A percentile compares a stretch with the other conserved stretches of the same genome.
Evolutionary conservation across 2,329 filamentous ascomycete species (phyloP).

Genomic region (Venturia aucupariae): DNA sequence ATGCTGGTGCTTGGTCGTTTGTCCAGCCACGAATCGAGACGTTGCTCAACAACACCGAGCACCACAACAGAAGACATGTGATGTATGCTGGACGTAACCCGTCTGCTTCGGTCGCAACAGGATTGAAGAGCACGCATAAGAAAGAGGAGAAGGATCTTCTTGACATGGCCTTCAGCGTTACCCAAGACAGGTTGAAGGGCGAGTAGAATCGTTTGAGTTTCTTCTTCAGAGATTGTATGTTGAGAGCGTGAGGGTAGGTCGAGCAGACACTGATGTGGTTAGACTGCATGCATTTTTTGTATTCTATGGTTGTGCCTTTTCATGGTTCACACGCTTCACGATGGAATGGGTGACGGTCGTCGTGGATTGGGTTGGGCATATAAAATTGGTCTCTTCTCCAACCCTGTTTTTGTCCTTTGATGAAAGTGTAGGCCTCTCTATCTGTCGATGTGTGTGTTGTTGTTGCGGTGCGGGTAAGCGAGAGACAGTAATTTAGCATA

Average conservation of each 20-base stretch:
- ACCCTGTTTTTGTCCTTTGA: neutral
- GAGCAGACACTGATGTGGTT: neutral
- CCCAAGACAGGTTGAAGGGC: constrained; percentile 58
- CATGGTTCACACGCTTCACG: neutral
- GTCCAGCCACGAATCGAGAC: constrained; percentile 97
- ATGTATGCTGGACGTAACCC: constrained; percentile 95
- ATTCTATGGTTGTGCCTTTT: neutral
- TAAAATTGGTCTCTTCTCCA: neutral
- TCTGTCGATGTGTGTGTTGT: neutral
- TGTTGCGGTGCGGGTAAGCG: neutral
- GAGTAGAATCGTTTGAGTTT: constrained; percentile 32
- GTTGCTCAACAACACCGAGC: constrained; percentile 80
- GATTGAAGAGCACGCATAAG: constrained; percentile 75
- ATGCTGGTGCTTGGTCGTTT: constrained; percentile 94
- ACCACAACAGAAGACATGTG: constrained; percentile 90
- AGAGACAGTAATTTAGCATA: no score
- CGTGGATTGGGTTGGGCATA: neutral
- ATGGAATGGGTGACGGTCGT: neutral
- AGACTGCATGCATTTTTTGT: neutral
- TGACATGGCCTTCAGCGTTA: constrained; percentile 52
- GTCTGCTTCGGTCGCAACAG: constrained; percentile 87
- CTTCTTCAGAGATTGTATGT: neutral
- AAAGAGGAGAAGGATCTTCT: constrained; percentile 89
- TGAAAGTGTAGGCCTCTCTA: neutral
- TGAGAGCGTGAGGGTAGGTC: neutral